These are phyloP conservation scores for Penicilliopsis zonata DNA, from an alignment of 495 filamentous ascomycete species.

Conservation along the genomic window DNA sequence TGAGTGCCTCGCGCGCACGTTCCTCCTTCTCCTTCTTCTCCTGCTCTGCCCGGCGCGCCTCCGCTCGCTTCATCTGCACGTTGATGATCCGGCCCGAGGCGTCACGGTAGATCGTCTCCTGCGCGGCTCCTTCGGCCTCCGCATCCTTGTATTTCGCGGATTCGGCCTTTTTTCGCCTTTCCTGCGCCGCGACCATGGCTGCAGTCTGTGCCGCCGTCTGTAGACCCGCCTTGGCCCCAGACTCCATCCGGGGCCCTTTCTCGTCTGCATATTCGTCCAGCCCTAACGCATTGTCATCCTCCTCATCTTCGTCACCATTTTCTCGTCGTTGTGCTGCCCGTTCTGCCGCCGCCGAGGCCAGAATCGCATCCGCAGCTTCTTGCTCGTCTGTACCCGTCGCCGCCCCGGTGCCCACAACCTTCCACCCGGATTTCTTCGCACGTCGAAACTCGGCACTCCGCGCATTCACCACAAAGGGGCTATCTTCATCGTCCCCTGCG, in stretches of 20 bases:
- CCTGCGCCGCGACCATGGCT: conserved; percentile 63
- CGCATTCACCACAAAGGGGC: conserved; percentile 34
- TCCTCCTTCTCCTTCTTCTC: conserved; percentile 54
- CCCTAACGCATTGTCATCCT: conserved; percentile 13
- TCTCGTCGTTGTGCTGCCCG: conserved; percentile 24
- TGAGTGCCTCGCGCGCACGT: conserved; percentile 49
- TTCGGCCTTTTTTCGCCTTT: conserved; percentile 35
- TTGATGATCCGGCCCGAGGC: conserved; percentile 87
- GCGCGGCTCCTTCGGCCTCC: conserved; percentile 24
- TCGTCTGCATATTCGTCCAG: conserved; percentile 10
- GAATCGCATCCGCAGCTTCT: conserved; percentile 69
- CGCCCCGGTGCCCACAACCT: conserved; percentile 42
- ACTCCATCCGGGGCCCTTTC: conserved; percentile 50
- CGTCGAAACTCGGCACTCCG: conserved; percentile 60
- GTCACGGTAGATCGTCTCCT: conserved; percentile 88
- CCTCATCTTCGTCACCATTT: conserved; percentile 35
- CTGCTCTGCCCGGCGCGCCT: conserved; percentile 60
- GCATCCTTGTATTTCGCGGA: conserved; percentile 29
- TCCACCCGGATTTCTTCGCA: conserved; percentile 70
- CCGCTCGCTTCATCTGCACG: conserved; percentile 77
- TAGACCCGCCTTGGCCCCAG: conserved; percentile 74
- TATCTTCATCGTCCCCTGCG: conserved; percentile 31
- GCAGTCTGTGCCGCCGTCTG: conserved; percentile 71
- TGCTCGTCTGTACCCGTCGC: conserved; percentile 38
- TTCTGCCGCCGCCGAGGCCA: conserved; percentile 61